phyloP scores from a whole-genome alignment of 257 asterid species.

The Primulina tabacum region DNA sequence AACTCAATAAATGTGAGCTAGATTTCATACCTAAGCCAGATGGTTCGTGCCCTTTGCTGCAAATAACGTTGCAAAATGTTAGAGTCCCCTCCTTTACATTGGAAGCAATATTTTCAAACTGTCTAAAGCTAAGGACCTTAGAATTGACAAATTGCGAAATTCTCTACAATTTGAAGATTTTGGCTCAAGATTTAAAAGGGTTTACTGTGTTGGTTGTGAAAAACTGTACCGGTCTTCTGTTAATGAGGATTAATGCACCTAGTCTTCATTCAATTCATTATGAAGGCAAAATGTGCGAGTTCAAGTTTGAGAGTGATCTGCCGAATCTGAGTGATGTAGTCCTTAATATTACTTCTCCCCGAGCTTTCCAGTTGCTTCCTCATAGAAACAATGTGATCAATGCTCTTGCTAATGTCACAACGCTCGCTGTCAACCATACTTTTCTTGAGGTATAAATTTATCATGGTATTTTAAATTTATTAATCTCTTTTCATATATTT shows the following conservation, averaged over 20 bases:
- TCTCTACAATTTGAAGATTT: background rate
- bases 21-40: background rate
- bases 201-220: conserved; percentile 25
- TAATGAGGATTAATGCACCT: conserved; percentile 10
- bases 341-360: conserved; percentile 12
- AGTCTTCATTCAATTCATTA: conserved; percentile 22
- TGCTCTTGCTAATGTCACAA: conserved; percentile 7
- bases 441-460: conserved; percentile 37
- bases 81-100: background rate
- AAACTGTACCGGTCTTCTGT: conserved; percentile 16
- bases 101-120: conserved; percentile 10
- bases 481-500: background rate
- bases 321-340: conserved; percentile 17
- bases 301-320: conserved; percentile 5
- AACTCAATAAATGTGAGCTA: conserved; percentile 29
- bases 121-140: conserved; percentile 9
- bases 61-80: conserved; percentile 16
- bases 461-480: background rate
- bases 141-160: background rate
- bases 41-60: conserved; percentile 21
- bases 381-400: background rate
- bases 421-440: conserved; percentile 18
- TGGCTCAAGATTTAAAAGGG: background rate
- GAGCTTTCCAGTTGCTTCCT: conserved; percentile 18
- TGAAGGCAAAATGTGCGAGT: conserved; percentile 27